Base-by-base conservation (phyloP, 257 asterid genomes). In the Solanum habrochaites region DNA sequence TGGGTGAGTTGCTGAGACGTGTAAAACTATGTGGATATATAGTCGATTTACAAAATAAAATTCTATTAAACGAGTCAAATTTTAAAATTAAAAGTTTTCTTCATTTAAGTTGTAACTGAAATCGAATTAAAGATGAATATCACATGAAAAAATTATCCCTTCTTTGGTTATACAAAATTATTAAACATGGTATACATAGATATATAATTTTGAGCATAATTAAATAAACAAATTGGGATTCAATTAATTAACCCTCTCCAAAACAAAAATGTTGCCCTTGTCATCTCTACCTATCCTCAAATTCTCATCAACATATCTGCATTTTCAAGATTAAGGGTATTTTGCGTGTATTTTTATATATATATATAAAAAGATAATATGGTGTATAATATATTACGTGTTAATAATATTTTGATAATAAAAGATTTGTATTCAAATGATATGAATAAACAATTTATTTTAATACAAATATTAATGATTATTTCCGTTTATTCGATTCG, bases 251-350 rank as follows among this genome's bases (percentile, higher is more conserved):
- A 78, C 58, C 89, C 94, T 94, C 90, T 93, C 93, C 42, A 95
- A 86, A 70, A 96, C 89, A 91, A 95, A 95, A 85, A 94, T 91
- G 84, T 96, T 96, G 83, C 93, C 97, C 89, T 95, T 94, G 92
- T 96, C 94, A 88, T 96, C 99, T 88, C 98, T 94, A 75, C 98
- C 98, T 56, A 96, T 94, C 86, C 98, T 94, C 89, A 95, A 91
- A 37, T 90, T 89, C 90, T 95, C 94, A 82, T 96, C 99, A 16
- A 96, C 94, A 77, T 94, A 96, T 89, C 98, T 96, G 88, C 67
- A 14, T 88, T 16, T 35, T 42, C 52, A 66, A 89, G 75, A 81
- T 67, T 66, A 89, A 88, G 88, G 89, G 87, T n/a, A 35, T 20
- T 58, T 20, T 58, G 82, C 7, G 1, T 6, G 7, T 37, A 32